Evolutionary conservation across 2,329 filamentous ascomycete species (phyloP).

Genomic region (Clarireedia homoeocarpa): DNA sequence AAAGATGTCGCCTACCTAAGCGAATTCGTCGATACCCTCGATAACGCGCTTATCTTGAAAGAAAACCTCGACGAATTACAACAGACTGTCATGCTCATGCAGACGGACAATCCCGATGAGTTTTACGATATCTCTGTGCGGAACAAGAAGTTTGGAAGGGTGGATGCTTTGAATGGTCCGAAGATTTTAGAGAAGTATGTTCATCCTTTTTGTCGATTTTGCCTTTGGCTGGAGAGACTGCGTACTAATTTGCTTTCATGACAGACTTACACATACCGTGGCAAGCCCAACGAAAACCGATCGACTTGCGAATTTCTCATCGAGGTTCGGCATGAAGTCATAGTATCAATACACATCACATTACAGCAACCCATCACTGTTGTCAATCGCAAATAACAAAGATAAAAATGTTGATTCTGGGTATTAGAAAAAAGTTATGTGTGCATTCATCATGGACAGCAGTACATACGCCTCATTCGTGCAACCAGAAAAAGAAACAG

Average conservation of each 20-base stretch:
- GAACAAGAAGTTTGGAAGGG: slow-evolving; percentile 89
- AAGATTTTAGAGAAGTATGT: slow-evolving; percentile 82
- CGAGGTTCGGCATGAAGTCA: slow-evolving; percentile 58
- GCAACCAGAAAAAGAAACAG: neutral
- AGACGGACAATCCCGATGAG: slow-evolving; percentile 85
- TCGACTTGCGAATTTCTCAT: slow-evolving; percentile 65
- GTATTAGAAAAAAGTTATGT: neutral
- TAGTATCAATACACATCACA: neutral
- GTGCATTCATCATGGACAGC: neutral
- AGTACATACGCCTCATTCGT: slow-evolving; percentile 4
- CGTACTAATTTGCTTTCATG: neutral
- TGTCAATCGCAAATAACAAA: no score
- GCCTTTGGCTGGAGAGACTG: neutral
- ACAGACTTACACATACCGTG: slow-evolving; percentile 56
- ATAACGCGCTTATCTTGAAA: slow-evolving; percentile 75
- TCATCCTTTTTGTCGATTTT: neutral
- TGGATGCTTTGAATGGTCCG: slow-evolving; percentile 85
- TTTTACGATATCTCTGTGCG: slow-evolving; percentile 88
- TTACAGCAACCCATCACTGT: neutral
- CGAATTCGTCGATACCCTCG: slow-evolving; percentile 78
- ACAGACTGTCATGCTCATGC: slow-evolving; percentile 85
- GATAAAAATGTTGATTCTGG: neutral
- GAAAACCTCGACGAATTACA: slow-evolving; percentile 89
- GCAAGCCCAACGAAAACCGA: slow-evolving; percentile 51
- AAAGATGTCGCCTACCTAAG: slow-evolving; percentile 79